These are phyloP conservation scores for Xylaria sp. DNA, from an alignment of 495 filamentous ascomycete species.

Conservation along the genomic window DNA sequence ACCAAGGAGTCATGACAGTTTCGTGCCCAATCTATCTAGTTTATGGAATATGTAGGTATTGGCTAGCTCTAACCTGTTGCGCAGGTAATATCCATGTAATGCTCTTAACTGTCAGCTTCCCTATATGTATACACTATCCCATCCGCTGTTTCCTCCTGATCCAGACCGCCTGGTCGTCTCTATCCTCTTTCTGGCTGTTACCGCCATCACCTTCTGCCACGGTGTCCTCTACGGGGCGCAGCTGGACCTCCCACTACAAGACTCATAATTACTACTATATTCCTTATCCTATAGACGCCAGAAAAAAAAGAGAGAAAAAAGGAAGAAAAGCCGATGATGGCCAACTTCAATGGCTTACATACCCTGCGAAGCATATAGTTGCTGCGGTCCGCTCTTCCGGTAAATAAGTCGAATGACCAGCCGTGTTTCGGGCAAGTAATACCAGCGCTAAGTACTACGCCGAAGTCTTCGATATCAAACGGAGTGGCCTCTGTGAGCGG, in stretches of 20 bases:
- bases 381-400: constrained; percentile 61
- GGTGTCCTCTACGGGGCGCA: constrained; percentile 47
- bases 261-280: background rate
- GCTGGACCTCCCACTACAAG: constrained; percentile 60
- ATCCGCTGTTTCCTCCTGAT: constrained; percentile 56
- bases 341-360: background rate
- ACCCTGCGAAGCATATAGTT: constrained; percentile 61
- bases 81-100: background rate
- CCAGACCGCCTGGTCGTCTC: constrained; percentile 61
- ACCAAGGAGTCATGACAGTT: background rate
- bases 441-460: constrained; percentile 56
- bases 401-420: constrained; percentile 68
- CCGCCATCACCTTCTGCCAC: constrained; percentile 20
- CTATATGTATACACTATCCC: constrained; percentile 35
- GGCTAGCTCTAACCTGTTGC: constrained; percentile 4
- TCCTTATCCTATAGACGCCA: no score
- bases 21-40: background rate
- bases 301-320: no score
- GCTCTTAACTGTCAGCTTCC: background rate
- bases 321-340: background rate
- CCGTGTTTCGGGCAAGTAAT: constrained; percentile 66
- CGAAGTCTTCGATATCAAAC: constrained; percentile 71
- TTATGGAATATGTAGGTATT: no score
- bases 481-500: constrained; percentile 55
- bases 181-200: constrained; percentile 16